Base-by-base conservation (phyloP, 345 rosid genomes). In the Camelina sativa region DNA sequence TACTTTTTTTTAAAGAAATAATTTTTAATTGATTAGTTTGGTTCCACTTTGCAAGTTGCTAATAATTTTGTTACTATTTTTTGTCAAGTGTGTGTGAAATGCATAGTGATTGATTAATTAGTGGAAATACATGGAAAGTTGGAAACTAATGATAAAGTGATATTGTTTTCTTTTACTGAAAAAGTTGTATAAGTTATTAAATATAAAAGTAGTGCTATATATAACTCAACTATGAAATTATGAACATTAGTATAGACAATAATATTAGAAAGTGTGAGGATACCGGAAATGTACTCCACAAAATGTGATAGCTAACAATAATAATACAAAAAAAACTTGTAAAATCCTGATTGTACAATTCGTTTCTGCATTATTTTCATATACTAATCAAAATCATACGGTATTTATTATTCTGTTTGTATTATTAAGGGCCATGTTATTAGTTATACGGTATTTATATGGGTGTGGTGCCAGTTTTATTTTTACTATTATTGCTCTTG, bases 21-120 rank as follows among this genome's bases (percentile, higher is more conserved):
- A 28, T 28, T 48, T 51, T 12, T 11, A 54, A 11, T 54, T 2
- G 17, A 54, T 3, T 25, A 25, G 35, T 25, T 25, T 54, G 35
- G 35, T 25, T 54, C 16, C 4, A 54, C 10, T 54, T 54, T 54
- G 35, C 59, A 54, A 54, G 35, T 54, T 54, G 59, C 59, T 55
- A 13, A 3, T 8, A 28, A 17, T 35, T 5, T 8, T 25, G 35
- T 41, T 22, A 19, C 11, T 52, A 12, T 23, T 55, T 11, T 25
- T 23, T 54, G 17, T 38, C 43, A 19, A 22, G 17, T 60, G 12
- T 60, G 17, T 60, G 12, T 60, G 32, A 11, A 11, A 22, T 22
- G 2, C 10, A 11, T 38, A 37, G 19, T 60, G 2, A 38, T 11
- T 30, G 30, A 43, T 11, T 12, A 60, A 19, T 34, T 38, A 37